These are phyloP conservation scores for Cucurbita moschata DNA, from an alignment of 306 rosid genomes.

Conservation along the genomic window DNA sequence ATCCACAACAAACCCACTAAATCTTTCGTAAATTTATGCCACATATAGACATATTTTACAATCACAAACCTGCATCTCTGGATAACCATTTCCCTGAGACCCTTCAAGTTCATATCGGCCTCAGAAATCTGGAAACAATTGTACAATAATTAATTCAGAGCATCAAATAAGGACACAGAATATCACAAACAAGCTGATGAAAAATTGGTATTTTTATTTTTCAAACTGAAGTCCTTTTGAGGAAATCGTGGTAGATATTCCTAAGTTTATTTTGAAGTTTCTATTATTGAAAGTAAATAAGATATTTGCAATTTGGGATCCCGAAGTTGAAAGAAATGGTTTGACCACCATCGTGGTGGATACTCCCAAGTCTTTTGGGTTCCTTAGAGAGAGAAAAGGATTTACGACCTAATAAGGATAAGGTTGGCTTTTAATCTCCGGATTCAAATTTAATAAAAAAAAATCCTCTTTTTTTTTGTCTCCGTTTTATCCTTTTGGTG, in stretches of 20 bases:
- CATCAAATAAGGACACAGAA: not conserved
- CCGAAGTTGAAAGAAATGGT: not conserved
- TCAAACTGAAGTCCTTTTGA: not conserved
- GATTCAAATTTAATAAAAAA: too few species aligned
- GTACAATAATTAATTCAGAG: not conserved
- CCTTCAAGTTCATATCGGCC: slow-evolving; percentile 57
- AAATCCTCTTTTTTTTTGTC: too few species aligned
- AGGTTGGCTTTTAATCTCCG: too few species aligned
- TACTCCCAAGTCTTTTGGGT: too few species aligned
- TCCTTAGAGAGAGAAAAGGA: too few species aligned
- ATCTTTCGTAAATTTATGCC: not conserved
- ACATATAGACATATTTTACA: not conserved
- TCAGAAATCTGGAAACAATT: slow-evolving; percentile 51
- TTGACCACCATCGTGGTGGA: not conserved
- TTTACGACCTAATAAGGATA: too few species aligned
- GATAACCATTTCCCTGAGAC: slow-evolving; percentile 61
- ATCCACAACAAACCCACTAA: not conserved
- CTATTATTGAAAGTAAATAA: not conserved
- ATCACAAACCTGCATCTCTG: slow-evolving; percentile 58
- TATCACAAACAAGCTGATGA: not conserved
- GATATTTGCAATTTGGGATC: not conserved
- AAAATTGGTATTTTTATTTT: not conserved
- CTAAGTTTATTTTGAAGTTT: not conserved
- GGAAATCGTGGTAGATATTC: not conserved
- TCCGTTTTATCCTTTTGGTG: too few species aligned